Evolutionary conservation across 495 filamentous ascomycete genomes (phyloP).

Genomic region (Aspergillus panamensis): DNA sequence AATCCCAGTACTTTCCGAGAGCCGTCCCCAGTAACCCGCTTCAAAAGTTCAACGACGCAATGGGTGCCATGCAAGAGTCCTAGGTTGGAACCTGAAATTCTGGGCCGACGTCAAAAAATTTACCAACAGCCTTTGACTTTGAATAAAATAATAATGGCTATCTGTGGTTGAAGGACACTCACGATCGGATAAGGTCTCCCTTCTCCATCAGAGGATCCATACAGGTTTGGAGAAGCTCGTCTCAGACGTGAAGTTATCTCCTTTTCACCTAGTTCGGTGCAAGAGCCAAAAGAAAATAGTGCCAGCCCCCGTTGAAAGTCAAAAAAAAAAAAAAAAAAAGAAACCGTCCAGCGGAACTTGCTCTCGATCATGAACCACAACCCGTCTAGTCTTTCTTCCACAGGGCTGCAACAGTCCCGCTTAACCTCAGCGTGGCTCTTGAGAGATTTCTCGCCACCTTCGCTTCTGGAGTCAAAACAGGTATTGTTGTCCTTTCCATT

Average conservation of each 20-base stretch:
- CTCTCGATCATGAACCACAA: slow-evolving; percentile 12
- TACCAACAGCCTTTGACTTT: slow-evolving; percentile 9
- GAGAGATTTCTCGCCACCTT: slow-evolving; percentile 18
- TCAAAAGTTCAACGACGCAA: slow-evolving; percentile 19
- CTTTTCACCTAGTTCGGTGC: neutral
- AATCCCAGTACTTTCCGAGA: slow-evolving; percentile 18
- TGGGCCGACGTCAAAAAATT: slow-evolving; percentile 25
- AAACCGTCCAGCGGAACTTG: neutral
- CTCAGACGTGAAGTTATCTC: neutral
- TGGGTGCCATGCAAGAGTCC: slow-evolving; percentile 13
- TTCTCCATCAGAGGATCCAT: neutral
- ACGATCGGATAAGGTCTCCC: slow-evolving; percentile 1
- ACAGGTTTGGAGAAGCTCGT: neutral
- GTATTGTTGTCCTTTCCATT: slow-evolving; percentile 1
- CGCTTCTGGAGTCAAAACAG: slow-evolving; percentile 8
- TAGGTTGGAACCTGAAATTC: slow-evolving; percentile 14
- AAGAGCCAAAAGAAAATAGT: neutral
- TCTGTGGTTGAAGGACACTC: slow-evolving; percentile 1
- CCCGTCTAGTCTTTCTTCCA: slow-evolving; percentile 10
- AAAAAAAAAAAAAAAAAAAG: neutral
- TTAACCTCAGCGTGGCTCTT: slow-evolving; percentile 4
- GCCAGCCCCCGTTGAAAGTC: neutral
- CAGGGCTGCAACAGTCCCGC: slow-evolving; percentile 13
- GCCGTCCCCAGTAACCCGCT: slow-evolving; percentile 23
- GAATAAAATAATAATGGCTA: neutral